Evolutionary conservation across 1,284 basidiomycete species (phyloP).

Genomic region (Mycena sp.): DNA sequence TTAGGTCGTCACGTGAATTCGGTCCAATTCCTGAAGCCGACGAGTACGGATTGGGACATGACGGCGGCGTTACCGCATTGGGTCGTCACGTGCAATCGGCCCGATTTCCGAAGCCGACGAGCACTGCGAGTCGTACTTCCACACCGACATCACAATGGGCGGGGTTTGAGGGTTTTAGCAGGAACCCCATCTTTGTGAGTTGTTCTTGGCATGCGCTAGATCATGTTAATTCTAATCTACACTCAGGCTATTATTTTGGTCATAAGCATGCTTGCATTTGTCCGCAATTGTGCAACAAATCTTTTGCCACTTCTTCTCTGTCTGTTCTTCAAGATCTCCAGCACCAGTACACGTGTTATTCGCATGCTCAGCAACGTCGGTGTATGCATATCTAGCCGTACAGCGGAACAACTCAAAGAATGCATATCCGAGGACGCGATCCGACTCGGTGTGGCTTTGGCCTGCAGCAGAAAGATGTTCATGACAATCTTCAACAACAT

Average conservation of each 20-base stretch:
- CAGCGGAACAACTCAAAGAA: slow-evolving; percentile 37
- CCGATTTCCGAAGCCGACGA: too few species aligned
- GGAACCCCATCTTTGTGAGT: slow-evolving; percentile 21
- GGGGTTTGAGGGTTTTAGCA: slow-evolving; percentile 15
- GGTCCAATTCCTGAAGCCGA: too few species aligned
- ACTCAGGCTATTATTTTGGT: slow-evolving; percentile 31
- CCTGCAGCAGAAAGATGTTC: slow-evolving; percentile 28
- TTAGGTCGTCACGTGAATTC: too few species aligned
- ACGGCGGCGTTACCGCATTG: too few species aligned
- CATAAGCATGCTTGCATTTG: slow-evolving; percentile 36
- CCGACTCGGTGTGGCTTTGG: slow-evolving; percentile 26
- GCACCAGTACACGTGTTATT: slow-evolving; percentile 37
- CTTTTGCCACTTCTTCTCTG: slow-evolving; percentile 35
- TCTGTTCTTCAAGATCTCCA: slow-evolving; percentile 38
- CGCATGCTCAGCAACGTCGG: slow-evolving; percentile 36
- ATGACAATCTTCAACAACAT: slow-evolving; percentile 41
- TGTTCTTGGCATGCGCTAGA: neutral
- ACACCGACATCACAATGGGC: neutral
- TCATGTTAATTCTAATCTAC: too few species aligned
- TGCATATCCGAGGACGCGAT: slow-evolving; percentile 36
- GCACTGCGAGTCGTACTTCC: too few species aligned
- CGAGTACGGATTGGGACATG: too few species aligned
- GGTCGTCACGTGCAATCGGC: too few species aligned
- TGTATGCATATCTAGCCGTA: slow-evolving; percentile 31
- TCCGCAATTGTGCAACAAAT: slow-evolving; percentile 39